Conservation (phyloP, 139 green algal genomes). For the Deuterostichococcus epilithicus region DNA sequence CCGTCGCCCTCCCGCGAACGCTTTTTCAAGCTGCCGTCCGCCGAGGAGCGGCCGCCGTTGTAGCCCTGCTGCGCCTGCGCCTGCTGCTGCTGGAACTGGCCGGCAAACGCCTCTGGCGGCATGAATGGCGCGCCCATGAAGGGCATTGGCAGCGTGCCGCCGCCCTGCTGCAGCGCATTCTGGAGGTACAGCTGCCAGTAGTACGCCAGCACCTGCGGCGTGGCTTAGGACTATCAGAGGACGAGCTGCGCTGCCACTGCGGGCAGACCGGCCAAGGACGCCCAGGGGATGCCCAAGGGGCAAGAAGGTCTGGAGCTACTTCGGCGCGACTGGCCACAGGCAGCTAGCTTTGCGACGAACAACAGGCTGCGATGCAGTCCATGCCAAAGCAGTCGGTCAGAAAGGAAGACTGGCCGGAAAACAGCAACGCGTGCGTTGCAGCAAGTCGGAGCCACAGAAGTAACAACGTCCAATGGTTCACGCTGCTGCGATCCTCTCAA, state of each 20-base stretch:
- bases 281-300: no score
- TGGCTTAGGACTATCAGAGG: not conserved
- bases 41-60: not conserved
- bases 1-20: not conserved
- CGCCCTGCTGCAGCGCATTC: not conserved
- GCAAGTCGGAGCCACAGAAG: no score
- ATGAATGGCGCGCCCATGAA: not conserved
- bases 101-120: not conserved
- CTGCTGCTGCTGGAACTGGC: not conserved
- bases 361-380: no score
- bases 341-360: no score
- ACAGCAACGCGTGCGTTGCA: no score
- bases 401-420: no score
- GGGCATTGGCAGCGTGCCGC: not conserved
- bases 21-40: not conserved
- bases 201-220: not conserved
- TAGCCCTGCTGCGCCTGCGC: not conserved
- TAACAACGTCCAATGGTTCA: no score
- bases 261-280: not conserved
- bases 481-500: no score
- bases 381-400: no score
- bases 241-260: not conserved
- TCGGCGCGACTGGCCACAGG: no score
- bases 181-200: slow-evolving; percentile 1
- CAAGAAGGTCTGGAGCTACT: no score